A percentile compares a stretch with the other conserved stretches of the same genome.
Evolutionary conservation across 106 monocot genomes (phyloP).

Genomic region (Alisma plantagoaquatica): DNA sequence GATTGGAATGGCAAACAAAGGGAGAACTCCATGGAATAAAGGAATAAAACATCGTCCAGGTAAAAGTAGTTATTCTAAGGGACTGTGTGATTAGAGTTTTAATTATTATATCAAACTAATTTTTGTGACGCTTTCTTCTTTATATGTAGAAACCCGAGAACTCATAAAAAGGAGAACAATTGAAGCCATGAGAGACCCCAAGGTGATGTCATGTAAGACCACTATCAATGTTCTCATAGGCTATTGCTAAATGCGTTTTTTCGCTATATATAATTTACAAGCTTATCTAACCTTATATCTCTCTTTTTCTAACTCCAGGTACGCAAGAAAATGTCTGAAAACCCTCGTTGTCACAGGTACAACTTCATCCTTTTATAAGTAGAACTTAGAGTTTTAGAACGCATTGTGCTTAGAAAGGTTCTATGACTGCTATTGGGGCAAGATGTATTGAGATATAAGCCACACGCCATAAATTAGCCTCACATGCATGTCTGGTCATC

Average conservation of each 20-base stretch:
- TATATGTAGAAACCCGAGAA: slow-evolving; percentile 43
- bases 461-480: too few relatives aligned
- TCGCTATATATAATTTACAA: too few relatives aligned
- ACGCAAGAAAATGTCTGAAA: slow-evolving; percentile 57
- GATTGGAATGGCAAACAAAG: slow-evolving; percentile 81
- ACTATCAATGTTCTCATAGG: slow-evolving; percentile 28
- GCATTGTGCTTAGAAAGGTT: too few relatives aligned
- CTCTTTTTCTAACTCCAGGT: slow-evolving; percentile 24
- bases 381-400: slow-evolving; percentile 1
- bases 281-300: too few relatives aligned
- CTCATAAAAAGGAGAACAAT: slow-evolving; percentile 66
- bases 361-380: not conserved
- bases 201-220: slow-evolving; percentile 96
- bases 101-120: too few relatives aligned
- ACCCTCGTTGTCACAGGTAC: slow-evolving; percentile 54
- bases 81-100: too few relatives aligned
- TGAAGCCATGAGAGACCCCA: slow-evolving; percentile 79
- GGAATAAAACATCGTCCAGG: slow-evolving; percentile 65
- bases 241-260: too few relatives aligned
- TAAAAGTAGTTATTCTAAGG: slow-evolving; percentile 5
- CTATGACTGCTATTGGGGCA: too few relatives aligned
- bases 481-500: too few relatives aligned
- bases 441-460: too few relatives aligned
- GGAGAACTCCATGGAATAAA: slow-evolving; percentile 82
- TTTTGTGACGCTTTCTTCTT: not conserved